Conservation (phyloP, 805 yeast genomes). For the Tetrapisispora pingtungensis region DNA sequence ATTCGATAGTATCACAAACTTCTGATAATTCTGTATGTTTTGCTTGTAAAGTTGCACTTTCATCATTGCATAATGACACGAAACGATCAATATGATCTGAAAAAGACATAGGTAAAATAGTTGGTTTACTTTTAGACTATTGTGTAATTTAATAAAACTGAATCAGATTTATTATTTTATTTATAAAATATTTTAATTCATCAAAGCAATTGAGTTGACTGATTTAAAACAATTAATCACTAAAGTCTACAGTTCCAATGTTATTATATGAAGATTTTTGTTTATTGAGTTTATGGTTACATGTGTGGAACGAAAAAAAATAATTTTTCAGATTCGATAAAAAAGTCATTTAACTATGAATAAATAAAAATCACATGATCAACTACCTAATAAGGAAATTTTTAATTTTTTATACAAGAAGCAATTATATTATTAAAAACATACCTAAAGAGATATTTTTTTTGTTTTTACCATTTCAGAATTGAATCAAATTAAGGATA, state of each 20-base stretch:
- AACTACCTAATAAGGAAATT: conserved; percentile 15
- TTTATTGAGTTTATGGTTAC: background rate
- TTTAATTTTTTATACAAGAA: no score
- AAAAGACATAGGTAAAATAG: conserved; percentile 26
- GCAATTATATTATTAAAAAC: no score
- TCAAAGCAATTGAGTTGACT: no score
- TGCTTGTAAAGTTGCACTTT: conserved; percentile 44
- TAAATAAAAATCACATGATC: conserved; percentile 3
- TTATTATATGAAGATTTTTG: background rate
- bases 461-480: no score
- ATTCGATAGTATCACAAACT: conserved; percentile 76
- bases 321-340: background rate
- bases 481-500: no score
- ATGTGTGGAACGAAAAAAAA: background rate
- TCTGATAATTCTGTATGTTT: conserved; percentile 69
- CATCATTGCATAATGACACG: conserved; percentile 50
- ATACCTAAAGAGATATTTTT: no score
- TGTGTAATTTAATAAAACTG: no score
- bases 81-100: conserved; percentile 53
- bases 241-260: no score
- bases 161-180: background rate
- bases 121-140: background rate
- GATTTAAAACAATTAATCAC: no score
- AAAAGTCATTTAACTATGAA: conserved; percentile 1
- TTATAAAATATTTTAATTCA: no score